Base-by-base conservation (phyloP, 495 filamentous ascomycete genomes). In the Aspergillus mulundensis region DNA sequence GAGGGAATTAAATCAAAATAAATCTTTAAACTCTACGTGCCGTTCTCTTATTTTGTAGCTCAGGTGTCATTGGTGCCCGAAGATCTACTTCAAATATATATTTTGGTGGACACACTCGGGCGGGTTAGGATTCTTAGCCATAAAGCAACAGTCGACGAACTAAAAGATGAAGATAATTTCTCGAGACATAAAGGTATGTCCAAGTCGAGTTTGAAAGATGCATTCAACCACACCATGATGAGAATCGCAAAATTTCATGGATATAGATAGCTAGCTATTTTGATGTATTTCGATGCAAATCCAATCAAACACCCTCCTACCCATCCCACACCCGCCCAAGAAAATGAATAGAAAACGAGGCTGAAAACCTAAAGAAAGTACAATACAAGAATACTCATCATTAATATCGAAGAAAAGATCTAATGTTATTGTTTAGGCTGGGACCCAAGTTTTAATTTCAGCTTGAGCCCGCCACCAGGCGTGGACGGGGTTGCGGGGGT, bases 401-500 rank as follows among this genome's bases (percentile, higher is more conserved):
- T 47, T 34, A 50, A 45, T 53, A 30, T 30, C 5, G 42, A n/a
- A 38, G 43, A 38, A 59, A 19, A 19, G 25, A 36, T 40, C n/a
- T 16, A 40, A 36, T 43, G 18, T 66, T 62, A 73, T 39, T 41
- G 38, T 64, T 70, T 71, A 34, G 66, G 62, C 57, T 70, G 70
- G 18, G 66, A 63, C 51, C 68, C 71, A 46, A 77, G 65, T 50
- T 77, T 77, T 47, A 77, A 58, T 59, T 77, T 77, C 7, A 77
- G 59, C 54, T 76, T 77, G 44, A 77, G 51, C 53, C 67, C 66
- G 30, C 72, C 71, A 12, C 65, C 55, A 44, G 66, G 66, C 15
- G 66, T 73, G 11, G 72, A 65, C 19, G 71, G 71, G 1, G 71
- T 71, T 5, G 70, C 62, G 16, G 72, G 74, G 6, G 72, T 67